phyloP scores from a whole-genome alignment of 306 rosid species.

The Luffa acutangula region DNA sequence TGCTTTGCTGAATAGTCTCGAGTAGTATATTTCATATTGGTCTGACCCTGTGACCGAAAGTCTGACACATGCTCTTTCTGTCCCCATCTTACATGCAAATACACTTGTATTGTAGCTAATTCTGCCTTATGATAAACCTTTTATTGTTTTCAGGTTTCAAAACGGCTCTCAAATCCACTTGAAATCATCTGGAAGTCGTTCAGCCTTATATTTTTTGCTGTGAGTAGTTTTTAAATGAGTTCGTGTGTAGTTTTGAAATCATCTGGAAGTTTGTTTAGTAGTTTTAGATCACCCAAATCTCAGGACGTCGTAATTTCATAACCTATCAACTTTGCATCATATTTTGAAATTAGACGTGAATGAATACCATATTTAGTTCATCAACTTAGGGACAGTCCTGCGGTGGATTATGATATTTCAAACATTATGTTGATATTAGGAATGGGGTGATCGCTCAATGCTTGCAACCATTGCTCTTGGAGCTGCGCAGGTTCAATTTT shows the following conservation, averaged over 20 bases:
- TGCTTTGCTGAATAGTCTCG: neutral
- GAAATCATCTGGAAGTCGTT: constrained; percentile 89
- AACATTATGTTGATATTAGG: constrained; percentile 39
- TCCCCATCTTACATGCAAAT: neutral
- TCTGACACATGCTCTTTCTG: neutral
- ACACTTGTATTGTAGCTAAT: neutral
- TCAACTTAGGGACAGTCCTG: neutral
- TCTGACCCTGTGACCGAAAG: neutral
- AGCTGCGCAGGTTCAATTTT: constrained; percentile 79
- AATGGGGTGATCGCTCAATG: constrained; percentile 99
- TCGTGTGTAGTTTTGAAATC: neutral
- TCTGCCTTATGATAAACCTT: neutral
- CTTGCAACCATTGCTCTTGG: constrained; percentile 95
- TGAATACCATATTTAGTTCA: neutral
- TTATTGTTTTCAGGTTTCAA: constrained; percentile 38
- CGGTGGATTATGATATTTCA: neutral
- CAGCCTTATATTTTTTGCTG: constrained; percentile 94
- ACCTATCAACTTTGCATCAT: neutral
- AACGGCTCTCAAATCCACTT: constrained; percentile 67
- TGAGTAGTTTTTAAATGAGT: constrained; percentile 23
- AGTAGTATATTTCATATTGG: neutral
- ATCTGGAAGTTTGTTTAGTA: neutral
- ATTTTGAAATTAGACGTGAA: neutral
- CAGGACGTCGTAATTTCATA: neutral
- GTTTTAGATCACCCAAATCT: neutral